Evolutionary conservation across 306 rosid genomes (phyloP).

Genomic region (Castanopsis chinensis): DNA sequence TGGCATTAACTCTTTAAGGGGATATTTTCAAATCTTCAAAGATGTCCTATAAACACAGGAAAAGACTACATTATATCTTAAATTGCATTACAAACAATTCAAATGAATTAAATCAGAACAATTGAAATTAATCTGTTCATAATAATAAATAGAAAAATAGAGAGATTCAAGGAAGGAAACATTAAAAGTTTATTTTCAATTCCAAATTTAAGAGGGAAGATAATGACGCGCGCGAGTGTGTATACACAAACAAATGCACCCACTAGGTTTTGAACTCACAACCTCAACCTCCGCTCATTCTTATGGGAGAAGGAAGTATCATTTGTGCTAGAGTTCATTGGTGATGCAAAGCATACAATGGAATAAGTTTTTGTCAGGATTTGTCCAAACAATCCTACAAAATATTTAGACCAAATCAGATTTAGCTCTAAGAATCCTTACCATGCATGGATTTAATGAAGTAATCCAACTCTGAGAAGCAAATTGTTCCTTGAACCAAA

Average conservation of each 20-base stretch:
- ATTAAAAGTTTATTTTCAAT: not conserved
- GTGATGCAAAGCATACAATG: not conserved
- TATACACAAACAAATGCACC: no score
- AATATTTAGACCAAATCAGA: conserved; percentile 10
- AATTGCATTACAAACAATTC: not conserved
- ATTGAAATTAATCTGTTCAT: not conserved
- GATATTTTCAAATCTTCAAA: not conserved
- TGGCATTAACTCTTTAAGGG: not conserved
- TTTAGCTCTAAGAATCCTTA: conserved; percentile 38
- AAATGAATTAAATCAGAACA: not conserved
- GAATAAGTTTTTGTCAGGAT: not conserved
- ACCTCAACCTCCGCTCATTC: no score
- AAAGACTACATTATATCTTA: not conserved
- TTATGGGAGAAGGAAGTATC: no score
- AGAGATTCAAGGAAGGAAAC: not conserved
- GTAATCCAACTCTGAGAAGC: conserved; percentile 73
- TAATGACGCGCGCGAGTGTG: not conserved
- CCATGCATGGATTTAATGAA: conserved; percentile 95
- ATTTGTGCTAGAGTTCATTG: no score
- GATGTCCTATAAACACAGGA: not conserved
- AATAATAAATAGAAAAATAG: not conserved
- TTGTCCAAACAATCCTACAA: not conserved
- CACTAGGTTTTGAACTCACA: no score
- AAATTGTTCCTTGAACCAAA: conserved; percentile 63
- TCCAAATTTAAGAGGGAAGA: not conserved